Base-by-base conservation (phyloP, 2,329 filamentous ascomycete genomes). In the Microdochium paspali region DNA sequence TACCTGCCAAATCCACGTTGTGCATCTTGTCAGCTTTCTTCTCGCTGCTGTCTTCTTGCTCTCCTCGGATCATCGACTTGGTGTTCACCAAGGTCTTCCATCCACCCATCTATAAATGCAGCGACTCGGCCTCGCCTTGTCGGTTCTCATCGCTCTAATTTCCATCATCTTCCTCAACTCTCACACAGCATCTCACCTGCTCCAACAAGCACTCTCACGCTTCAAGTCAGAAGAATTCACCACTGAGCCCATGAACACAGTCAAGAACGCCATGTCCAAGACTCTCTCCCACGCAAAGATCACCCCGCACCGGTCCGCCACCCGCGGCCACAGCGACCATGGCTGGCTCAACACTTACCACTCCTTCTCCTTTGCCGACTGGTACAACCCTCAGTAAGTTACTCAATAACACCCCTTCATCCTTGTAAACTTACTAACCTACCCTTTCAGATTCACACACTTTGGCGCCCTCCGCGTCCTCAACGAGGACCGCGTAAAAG, bases 341-440 rank as follows among this genome's bases (percentile, higher is more conserved):
- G 87, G 85, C 64, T 95, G 89, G 89, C 78, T 95, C 9, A 85
- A 91, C 68, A 84, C 84, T 7, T 93, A 86, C 69, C 88, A 94
- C 71, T 87, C 84, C 53, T 94, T 95, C 72, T 84, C 79, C 58
- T 94, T 95, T 65, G 87, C 87, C 39, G 73, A 76, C 60, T 80
- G 75, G 75, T 82, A 82, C 64, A 76, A 89, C 60, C 83, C 85
- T 2, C 63, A 66, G 31, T 30, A 30, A 15, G 28, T 30, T 30
- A n/a, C n/a, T n/a, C n/a, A n/a, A n/a, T n/a, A n/a, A n/a, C n/a
- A n/a, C n/a, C n/a, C n/a, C n/a, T n/a, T n/a, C n/a, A n/a, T n/a
- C n/a, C n/a, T n/a, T 30, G 28, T 9, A 9, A 30, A 9, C 28
- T 30, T 30, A 9, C 15, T 15, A 9, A 9, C 28, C 15, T 15